Evolutionary conservation across 1,139 yeast species (phyloP).

Genomic region (Yamadazyma triangularis): DNA sequence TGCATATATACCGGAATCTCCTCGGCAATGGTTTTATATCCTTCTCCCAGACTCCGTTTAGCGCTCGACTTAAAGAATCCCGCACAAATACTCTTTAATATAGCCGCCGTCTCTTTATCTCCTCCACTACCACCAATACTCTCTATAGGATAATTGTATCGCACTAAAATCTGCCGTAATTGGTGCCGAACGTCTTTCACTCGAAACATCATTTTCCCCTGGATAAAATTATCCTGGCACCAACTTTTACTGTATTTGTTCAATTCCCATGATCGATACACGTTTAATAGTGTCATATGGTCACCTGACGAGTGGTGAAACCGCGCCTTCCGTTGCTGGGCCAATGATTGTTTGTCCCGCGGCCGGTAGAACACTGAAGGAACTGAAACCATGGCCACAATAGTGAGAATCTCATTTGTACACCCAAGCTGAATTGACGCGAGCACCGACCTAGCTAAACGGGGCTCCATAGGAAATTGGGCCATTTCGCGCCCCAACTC

Average conservation of each 20-base stretch:
- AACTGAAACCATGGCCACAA: conserved; percentile 89
- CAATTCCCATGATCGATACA: conserved; percentile 72
- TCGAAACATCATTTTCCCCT: conserved; percentile 70
- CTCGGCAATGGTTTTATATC: conserved; percentile 74
- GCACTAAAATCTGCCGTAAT: conserved; percentile 56
- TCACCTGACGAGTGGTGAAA: conserved; percentile 83
- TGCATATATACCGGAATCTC: conserved; percentile 79
- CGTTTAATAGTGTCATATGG: conserved; percentile 79
- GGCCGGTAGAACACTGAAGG: conserved; percentile 86
- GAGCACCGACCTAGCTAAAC: conserved; percentile 75
- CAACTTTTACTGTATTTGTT: conserved; percentile 61
- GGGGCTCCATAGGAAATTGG: conserved; percentile 94
- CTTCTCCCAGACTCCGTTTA: conserved; percentile 52
- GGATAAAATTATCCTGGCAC: conserved; percentile 81
- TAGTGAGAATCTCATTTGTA: conserved; percentile 75
- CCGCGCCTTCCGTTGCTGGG: conserved; percentile 72
- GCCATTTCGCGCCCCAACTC: conserved; percentile 79
- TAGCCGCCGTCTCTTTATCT: conserved; percentile 45
- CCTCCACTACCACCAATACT: conserved; percentile 52
- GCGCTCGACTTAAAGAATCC: conserved; percentile 90
- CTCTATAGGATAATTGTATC: conserved; percentile 44
- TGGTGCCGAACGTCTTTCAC: conserved; percentile 82
- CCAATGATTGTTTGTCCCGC: conserved; percentile 64
- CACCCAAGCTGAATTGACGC: conserved; percentile 72
- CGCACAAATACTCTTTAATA: conserved; percentile 72